Percentiles rank a stretch among this genome's conserved stretches.
Conservation (phyloP, 2,329 filamentous ascomycete species). For the Colletotrichum sp. region DNA sequence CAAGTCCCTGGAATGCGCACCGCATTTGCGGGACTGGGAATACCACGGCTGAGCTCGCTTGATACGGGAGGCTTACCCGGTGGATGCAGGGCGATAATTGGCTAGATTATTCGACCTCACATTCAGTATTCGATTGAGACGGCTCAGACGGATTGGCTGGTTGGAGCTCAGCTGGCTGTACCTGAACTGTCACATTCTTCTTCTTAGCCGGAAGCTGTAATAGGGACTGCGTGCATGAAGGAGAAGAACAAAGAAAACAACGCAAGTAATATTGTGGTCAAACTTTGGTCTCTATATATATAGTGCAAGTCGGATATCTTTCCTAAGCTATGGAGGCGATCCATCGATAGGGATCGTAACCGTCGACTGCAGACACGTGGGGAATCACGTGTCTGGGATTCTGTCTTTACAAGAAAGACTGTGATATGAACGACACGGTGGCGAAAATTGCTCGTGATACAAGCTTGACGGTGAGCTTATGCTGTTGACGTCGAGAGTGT, state of each 20-base stretch:
- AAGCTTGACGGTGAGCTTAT: not conserved
- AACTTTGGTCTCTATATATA: not conserved
- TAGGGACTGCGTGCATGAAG: not conserved
- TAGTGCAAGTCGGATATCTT: not conserved
- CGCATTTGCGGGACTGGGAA: not conserved
- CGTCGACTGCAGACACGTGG: not conserved
- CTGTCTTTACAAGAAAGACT: no score
- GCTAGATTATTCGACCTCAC: not conserved
- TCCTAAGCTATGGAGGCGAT: not conserved
- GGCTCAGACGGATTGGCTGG: not conserved
- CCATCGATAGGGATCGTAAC: not conserved
- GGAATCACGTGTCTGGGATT: no score
- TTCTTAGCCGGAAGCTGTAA: not conserved
- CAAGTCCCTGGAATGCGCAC: not conserved
- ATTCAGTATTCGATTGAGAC: not conserved
- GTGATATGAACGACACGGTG: not conserved
- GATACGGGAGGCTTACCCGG: not conserved
- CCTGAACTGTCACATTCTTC: not conserved
- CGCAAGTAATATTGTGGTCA: not conserved
- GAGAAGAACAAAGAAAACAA: not conserved
- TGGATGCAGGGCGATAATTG: not conserved
- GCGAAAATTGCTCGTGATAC: fast-evolving
- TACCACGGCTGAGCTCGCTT: not conserved
- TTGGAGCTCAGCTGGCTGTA: not conserved
- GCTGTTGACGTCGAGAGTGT: not conserved